These are phyloP conservation scores for Hymenoscyphus scutula DNA, from an alignment of 2,329 filamentous ascomycete species.

Conservation along the genomic window DNA sequence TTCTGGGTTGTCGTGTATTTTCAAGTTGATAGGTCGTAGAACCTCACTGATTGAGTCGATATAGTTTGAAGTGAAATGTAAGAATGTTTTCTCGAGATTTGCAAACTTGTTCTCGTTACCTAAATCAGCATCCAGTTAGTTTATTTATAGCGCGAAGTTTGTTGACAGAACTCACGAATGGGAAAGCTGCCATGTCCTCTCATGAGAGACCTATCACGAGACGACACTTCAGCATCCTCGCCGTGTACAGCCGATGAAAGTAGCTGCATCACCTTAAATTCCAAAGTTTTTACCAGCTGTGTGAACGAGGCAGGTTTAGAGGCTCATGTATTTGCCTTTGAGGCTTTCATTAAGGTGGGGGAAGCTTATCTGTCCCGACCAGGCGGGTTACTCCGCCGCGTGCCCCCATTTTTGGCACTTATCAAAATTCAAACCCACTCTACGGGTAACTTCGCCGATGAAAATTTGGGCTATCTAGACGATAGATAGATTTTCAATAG, in stretches of 20 bases:
- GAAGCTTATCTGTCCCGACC: neutral
- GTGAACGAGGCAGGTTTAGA: neutral
- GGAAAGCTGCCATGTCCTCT: neutral
- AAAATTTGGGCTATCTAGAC: neutral
- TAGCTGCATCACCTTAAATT: neutral
- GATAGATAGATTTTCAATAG: too few species aligned
- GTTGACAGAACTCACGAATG: neutral
- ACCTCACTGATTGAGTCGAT: slow-evolving; percentile 41
- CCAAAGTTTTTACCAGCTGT: neutral
- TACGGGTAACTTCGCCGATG: neutral
- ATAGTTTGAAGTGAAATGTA: slow-evolving; percentile 39
- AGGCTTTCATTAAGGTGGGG: neutral
- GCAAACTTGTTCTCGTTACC: neutral
- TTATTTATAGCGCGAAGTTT: neutral
- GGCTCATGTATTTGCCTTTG: neutral
- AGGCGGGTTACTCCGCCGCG: neutral
- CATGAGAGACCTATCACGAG: neutral
- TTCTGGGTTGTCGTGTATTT: slow-evolving; percentile 50
- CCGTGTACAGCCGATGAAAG: neutral
- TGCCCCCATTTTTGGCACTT: slow-evolving; percentile 7
- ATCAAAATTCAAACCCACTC: neutral
- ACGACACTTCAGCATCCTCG: neutral
- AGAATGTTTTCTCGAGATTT: slow-evolving; percentile 16
- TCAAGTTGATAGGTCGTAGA: slow-evolving; percentile 47
- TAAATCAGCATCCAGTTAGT: neutral